These are phyloP conservation scores for Apodospora peruviana DNA, from an alignment of 495 filamentous ascomycete genomes.

Conservation along the genomic window DNA sequence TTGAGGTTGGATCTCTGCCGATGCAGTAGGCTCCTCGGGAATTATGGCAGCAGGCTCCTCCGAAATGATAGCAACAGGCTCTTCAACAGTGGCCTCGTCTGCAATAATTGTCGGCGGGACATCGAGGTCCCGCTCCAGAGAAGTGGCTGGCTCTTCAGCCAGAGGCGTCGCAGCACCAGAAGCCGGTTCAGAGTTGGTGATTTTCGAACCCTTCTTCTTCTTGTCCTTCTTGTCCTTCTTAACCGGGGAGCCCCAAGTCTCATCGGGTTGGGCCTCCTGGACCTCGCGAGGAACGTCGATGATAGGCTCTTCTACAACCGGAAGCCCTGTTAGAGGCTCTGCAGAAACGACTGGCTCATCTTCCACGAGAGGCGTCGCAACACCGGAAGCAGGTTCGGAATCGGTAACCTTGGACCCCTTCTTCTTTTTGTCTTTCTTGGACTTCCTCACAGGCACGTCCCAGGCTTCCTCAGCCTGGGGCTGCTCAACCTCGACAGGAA, in stretches of 20 bases:
- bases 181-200: conserved; percentile 10
- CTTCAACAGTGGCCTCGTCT: neutral
- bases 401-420: conserved; percentile 13
- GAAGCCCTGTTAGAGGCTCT: neutral
- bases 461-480: neutral
- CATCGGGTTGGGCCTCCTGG: neutral
- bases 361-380: neutral
- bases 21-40: conserved; percentile 5
- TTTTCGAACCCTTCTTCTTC: conserved; percentile 19
- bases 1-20: neutral
- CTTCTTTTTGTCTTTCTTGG: conserved; percentile 18
- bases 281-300: neutral
- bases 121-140: neutral
- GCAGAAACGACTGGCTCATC: neutral
- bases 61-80: neutral
- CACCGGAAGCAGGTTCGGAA: conserved; percentile 5
- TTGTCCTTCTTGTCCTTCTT: conserved; percentile 25
- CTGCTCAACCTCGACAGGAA: neutral
- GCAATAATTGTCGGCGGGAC: conserved; percentile 6
- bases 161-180: conserved; percentile 7
- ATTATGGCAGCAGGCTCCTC: conserved; percentile 10
- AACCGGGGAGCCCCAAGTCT: conserved; percentile 4
- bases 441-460: conserved; percentile 15
- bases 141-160: conserved; percentile 7
- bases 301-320: neutral